Evolutionary conservation across 257 asterid species (phyloP), one percentile per base, ranked within the genome.

Genomic region (Parsonsia alboflavescens): DNA sequence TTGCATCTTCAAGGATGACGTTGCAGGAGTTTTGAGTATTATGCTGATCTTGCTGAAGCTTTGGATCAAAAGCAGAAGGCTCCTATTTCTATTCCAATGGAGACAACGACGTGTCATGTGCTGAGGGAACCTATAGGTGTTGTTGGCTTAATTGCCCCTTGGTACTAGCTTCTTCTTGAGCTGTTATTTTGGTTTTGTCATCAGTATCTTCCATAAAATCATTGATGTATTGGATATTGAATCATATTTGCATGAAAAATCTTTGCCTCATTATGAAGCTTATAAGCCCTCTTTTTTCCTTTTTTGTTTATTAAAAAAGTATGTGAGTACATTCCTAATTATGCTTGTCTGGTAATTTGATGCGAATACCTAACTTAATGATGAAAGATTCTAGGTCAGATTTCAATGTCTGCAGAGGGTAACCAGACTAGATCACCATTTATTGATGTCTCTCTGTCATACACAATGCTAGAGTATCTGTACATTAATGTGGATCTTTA

Each of bases 101-200:
- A 94, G 13, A 77, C 96, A 73, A 90, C 87, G 79, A 89, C 86
- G 64, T 87, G 90, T 75, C 93, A 90, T 82, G 83, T 90, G 84
- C 50, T 90, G 42, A 90, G 81, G 87, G 99, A 94, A 78, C 96
- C 99, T 71, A 70, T 94, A 67, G 99, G 99, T 19, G 97, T 94
- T 13, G 96, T 92, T 83, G 99, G 97, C 70, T 78, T 94, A 84
- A 94, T 94, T 75, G 90, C 99, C 65, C 98, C 99, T 82, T 94
- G 99, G 99, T 94, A 73, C 44, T 88, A 73, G 50, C 69, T 62
- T 33, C 65, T 70, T 26, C 65, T 68, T 17, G n/a, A 19, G 3
- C 19, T 66, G 7, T 58, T 56, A 6, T 15, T 24, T 39, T 70
- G n/a, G 44, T 75, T 71, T 73, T 62, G 26, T 54, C 39, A 56